Percentiles rank a stretch among this genome's conserved stretches.
Conservation (phyloP, 2,329 filamentous ascomycete genomes). For the Sphaceloma murrayae region DNA sequence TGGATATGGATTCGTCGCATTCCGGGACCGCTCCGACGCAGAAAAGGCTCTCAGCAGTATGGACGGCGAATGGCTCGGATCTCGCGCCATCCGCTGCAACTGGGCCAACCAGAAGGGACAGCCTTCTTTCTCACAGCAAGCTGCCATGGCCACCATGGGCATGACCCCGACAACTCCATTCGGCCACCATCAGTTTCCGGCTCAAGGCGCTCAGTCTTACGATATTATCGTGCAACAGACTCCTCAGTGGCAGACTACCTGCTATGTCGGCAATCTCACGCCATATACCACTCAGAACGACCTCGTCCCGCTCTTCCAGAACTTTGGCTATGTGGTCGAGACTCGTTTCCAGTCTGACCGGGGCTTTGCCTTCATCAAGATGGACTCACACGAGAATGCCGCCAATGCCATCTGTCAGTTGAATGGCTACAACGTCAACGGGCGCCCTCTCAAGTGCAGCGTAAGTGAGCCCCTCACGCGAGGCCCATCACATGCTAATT, state of each 20-base stretch:
- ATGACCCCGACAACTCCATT: conserved; percentile 96
- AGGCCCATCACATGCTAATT: conserved; percentile 20
- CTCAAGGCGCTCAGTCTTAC: conserved; percentile 91
- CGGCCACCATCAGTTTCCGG: conserved; percentile 86
- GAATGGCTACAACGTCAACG: conserved; percentile 96
- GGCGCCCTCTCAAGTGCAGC: conserved; percentile 93
- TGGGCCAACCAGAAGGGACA: conserved; percentile 99
- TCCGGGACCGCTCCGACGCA: conserved; percentile 84
- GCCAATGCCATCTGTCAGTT: conserved; percentile 98
- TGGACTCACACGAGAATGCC: conserved; percentile 96
- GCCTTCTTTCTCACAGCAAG: conserved; percentile 94
- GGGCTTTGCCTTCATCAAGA: conserved; percentile 97
- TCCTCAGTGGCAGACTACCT: conserved; percentile 94
- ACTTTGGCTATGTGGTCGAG: conserved; percentile 95
- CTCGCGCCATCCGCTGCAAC: conserved; percentile 96
- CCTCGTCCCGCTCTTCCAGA: conserved; percentile 94
- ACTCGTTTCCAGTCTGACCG: conserved; percentile 96
- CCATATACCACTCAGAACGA: conserved; percentile 96
- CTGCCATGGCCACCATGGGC: conserved; percentile 93
- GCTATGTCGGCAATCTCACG: conserved; percentile 94
- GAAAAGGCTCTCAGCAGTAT: conserved; percentile 95
- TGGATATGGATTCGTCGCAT: conserved; percentile 96
- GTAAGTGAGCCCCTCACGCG: conserved; percentile 51
- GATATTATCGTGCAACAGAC: conserved; percentile 95
- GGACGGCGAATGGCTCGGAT: conserved; percentile 98